Percentiles rank a stretch among this genome's conserved stretches.
These are phyloP conservation scores for Rhizopogon sp. DNA, from an alignment of 768 basidiomycete species.

Conservation along the genomic window DNA sequence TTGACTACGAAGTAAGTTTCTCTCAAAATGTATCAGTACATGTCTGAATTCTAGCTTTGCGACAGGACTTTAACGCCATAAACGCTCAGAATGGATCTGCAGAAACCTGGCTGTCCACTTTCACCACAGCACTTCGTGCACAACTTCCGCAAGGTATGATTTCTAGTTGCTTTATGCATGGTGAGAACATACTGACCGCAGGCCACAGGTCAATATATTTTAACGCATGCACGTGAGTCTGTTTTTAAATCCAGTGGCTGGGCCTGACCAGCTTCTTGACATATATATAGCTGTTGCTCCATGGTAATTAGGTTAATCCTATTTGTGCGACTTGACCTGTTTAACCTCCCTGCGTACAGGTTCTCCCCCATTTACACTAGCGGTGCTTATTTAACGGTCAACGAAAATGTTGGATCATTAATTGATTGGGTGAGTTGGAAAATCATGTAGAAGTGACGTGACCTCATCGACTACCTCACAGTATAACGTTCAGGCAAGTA, in stretches of 20 bases:
- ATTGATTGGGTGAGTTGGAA: constrained; percentile 37
- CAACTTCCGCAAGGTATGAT: constrained; percentile 20
- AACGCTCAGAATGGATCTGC: constrained; percentile 46
- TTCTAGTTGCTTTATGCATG: neutral
- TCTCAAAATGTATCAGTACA: neutral
- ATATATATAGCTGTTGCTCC: constrained; percentile 35
- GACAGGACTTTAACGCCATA: constrained; percentile 59
- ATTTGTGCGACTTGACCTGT: neutral
- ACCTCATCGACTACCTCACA: neutral
- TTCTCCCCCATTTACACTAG: constrained; percentile 33
- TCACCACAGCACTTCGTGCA: constrained; percentile 26
- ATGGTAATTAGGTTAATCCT: constrained; percentile 21
- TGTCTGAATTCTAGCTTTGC: neutral
- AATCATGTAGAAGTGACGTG: neutral
- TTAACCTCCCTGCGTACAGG: constrained; percentile 10
- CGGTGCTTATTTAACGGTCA: constrained; percentile 33
- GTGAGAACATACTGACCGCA: neutral
- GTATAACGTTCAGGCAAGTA: constrained; percentile 12
- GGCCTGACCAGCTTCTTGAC: neutral
- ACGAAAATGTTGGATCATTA: constrained; percentile 34
- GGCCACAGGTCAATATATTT: constrained; percentile 18
- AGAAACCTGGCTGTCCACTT: constrained; percentile 36
- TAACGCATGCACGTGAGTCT: constrained; percentile 32
- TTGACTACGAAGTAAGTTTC: constrained; percentile 57
- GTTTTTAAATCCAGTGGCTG: constrained; percentile 17